phyloP scores from a whole-genome alignment of 495 filamentous ascomycete genomes.

The Aeminium ludgeri region DNA sequence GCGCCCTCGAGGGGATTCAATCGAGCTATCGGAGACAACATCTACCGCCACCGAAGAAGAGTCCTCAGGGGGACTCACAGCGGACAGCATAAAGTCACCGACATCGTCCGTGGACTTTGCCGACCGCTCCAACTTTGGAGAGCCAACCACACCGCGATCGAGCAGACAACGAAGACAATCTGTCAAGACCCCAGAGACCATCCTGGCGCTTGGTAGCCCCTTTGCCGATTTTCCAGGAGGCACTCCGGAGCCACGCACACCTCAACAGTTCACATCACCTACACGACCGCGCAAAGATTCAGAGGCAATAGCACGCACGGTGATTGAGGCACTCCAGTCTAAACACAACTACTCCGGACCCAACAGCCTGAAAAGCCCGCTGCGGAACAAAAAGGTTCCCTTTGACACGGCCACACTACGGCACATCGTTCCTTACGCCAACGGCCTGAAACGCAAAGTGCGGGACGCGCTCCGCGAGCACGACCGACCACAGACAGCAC shows the following conservation, averaged over 20 bases:
- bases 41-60: background rate
- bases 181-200: too few species aligned
- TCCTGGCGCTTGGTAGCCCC: too few species aligned
- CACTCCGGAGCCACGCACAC: background rate
- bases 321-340: conserved; percentile 71
- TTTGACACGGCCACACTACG: conserved; percentile 83
- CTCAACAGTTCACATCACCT: conserved; percentile 16
- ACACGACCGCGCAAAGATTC: conserved; percentile 31
- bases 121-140: too few species aligned
- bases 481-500: conserved; percentile 33
- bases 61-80: background rate
- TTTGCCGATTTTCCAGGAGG: background rate
- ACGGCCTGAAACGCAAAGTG: conserved; percentile 61
- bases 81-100: too few species aligned
- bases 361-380: conserved; percentile 26
- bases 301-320: conserved; percentile 50
- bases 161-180: too few species aligned
- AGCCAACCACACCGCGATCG: too few species aligned
- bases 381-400: conserved; percentile 57
- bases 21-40: background rate
- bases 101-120: too few species aligned
- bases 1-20: conserved; percentile 12
- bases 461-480: conserved; percentile 45
- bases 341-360: conserved; percentile 38
- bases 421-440: conserved; percentile 71